These are phyloP conservation scores for Erigeron canadensis DNA, from an alignment of 129 eudicot genomes.

Conservation along the genomic window DNA sequence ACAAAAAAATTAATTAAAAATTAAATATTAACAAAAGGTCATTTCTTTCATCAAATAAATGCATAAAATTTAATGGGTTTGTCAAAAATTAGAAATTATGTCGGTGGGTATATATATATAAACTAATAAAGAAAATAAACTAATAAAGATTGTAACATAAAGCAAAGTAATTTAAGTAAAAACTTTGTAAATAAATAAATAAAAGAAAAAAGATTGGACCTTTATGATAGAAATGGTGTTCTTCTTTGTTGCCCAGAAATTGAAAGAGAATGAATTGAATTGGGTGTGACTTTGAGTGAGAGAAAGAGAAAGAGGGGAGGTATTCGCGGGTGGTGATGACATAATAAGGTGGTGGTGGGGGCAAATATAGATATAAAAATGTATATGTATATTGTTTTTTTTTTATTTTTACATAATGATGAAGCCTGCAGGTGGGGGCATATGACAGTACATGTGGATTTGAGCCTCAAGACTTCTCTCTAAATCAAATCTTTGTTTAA, in stretches of 20 bases:
- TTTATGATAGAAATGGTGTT: background rate
- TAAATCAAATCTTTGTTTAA: slow-evolving; percentile 6
- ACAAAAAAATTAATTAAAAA: slow-evolving; percentile 10
- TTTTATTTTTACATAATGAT: slow-evolving; percentile 26
- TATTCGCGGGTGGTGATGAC: slow-evolving; percentile 34
- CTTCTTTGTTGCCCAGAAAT: slow-evolving; percentile 13
- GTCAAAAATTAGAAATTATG: slow-evolving; percentile 10
- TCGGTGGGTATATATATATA: slow-evolving; percentile 16
- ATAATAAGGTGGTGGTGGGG: slow-evolving; percentile 11
- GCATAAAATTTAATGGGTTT: slow-evolving; percentile 7
- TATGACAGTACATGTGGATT: slow-evolving; percentile 29
- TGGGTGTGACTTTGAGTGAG: slow-evolving; percentile 10
- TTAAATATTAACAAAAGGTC: too few relatives aligned
- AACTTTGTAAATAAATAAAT: slow-evolving; percentile 12
- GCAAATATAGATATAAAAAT: background rate
- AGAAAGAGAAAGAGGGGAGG: slow-evolving; percentile 21
- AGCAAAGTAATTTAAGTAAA: background rate
- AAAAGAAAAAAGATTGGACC: slow-evolving; percentile 28
- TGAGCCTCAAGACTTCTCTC: slow-evolving; percentile 26
- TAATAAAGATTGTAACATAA: background rate
- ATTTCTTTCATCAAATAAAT: slow-evolving; percentile 23
- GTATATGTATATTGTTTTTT: background rate
- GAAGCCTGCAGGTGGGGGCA: slow-evolving; percentile 34
- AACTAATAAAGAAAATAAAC: background rate
- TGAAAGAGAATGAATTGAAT: slow-evolving; percentile 4